Evolutionary conservation across 805 yeast genomes (phyloP).

Genomic region (Candida orba): DNA sequence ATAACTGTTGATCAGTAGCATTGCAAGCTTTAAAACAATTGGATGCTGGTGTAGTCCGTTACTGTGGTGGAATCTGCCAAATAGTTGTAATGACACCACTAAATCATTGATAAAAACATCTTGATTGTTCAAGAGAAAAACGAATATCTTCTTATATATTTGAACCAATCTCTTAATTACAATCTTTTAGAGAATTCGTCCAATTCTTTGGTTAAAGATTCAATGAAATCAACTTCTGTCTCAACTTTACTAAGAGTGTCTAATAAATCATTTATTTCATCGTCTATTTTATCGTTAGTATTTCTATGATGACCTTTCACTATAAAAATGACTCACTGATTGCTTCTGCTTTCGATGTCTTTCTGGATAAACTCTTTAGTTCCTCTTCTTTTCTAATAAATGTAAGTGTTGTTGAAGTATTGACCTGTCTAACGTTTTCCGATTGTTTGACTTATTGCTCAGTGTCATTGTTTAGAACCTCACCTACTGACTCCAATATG

Average conservation of each 20-base stretch:
- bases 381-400: conserved; percentile 41
- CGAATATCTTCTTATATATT: too few species aligned
- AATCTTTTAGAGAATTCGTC: conserved; percentile 12
- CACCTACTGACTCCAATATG: conserved; percentile 28
- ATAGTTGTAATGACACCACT: too few species aligned
- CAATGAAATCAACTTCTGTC: conserved; percentile 12
- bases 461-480: conserved; percentile 31
- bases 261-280: conserved; percentile 21
- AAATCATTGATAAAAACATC: too few species aligned
- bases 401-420: conserved; percentile 51
- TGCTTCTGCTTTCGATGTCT: conserved; percentile 13
- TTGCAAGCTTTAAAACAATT: too few species aligned
- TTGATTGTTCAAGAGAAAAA: too few species aligned
- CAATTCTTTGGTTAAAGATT: conserved; percentile 14
- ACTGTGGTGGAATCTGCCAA: too few species aligned
- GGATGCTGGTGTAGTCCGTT: too few species aligned
- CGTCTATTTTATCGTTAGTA: conserved; percentile 14
- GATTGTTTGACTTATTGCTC: conserved; percentile 33
- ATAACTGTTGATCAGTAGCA: too few species aligned
- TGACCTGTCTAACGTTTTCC: conserved; percentile 44
- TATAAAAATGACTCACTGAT: conserved; percentile 12
- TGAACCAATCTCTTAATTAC: too few species aligned
- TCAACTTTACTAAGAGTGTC: conserved; percentile 10
- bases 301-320: neutral
- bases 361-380: conserved; percentile 22